Evolutionary conservation across 192 early-diverging fungal species (phyloP).

Genomic region (Coemansia sp.): DNA sequence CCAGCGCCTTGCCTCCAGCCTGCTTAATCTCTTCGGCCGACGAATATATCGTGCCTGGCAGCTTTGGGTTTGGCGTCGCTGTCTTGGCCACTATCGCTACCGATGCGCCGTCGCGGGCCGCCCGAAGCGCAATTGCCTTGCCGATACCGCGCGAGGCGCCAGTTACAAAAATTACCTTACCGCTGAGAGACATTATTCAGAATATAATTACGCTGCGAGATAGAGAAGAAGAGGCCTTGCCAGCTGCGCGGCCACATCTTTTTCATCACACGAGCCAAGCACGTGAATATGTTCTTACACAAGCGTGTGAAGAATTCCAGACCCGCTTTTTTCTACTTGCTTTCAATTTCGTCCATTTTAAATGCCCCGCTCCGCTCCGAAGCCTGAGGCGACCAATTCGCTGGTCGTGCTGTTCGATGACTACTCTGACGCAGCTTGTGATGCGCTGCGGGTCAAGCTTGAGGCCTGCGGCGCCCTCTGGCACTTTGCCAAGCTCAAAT

Average conservation of each 20-base stretch:
- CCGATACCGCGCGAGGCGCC: constrained; percentile 77
- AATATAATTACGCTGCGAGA: not conserved
- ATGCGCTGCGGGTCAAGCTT: constrained; percentile 15
- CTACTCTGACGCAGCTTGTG: constrained; percentile 33
- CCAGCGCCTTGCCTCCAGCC: constrained; percentile 72
- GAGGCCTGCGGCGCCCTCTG: constrained; percentile 33
- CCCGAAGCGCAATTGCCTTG: constrained; percentile 68
- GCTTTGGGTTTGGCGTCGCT: constrained; percentile 64
- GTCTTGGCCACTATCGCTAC: constrained; percentile 79
- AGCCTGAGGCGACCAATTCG: constrained; percentile 47
- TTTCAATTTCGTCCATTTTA: not conserved
- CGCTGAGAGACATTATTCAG: constrained; percentile 50
- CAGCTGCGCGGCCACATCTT: not conserved
- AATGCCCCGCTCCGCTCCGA: constrained; percentile 11
- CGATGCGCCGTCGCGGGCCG: constrained; percentile 66
- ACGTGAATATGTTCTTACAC: not conserved
- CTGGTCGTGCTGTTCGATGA: constrained; percentile 39
- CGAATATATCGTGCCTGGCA: constrained; percentile 81
- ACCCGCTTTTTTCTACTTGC: not conserved
- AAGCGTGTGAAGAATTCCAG: no score
- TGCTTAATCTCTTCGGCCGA: constrained; percentile 72
- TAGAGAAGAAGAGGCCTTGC: not conserved
- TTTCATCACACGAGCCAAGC: not conserved
- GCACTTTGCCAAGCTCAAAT: constrained; percentile 48
- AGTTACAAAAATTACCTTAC: constrained; percentile 59